Percentiles rank a stretch among this genome's conserved stretches.
These are phyloP conservation scores for Camellia japonica DNA, from an alignment of 148 eudicot genomes.

Conservation along the genomic window DNA sequence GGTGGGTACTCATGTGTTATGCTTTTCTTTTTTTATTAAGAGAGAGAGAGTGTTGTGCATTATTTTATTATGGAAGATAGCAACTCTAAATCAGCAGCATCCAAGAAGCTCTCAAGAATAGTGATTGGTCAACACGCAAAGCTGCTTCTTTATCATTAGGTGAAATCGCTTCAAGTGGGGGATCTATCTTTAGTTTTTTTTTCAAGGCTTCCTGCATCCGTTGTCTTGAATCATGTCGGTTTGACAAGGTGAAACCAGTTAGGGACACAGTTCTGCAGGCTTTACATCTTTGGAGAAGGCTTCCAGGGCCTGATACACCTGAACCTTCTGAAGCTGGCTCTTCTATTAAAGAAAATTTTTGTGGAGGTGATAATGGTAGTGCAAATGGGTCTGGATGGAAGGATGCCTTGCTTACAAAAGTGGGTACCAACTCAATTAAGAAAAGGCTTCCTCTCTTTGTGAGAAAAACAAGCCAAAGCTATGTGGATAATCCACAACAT, in stretches of 20 bases:
- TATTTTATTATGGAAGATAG: too few relatives aligned
- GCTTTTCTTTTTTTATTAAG: too few relatives aligned
- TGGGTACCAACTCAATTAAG: too few relatives aligned
- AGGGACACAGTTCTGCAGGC: constrained; percentile 73
- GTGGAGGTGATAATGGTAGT: too few relatives aligned
- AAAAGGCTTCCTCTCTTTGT: too few relatives aligned
- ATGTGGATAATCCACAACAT: too few relatives aligned
- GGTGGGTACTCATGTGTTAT: too few relatives aligned
- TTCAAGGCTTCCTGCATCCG: constrained; percentile 63
- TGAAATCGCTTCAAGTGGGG: constrained; percentile 70
- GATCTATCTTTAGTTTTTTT: constrained; percentile 50
- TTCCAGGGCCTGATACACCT: constrained; percentile 48
- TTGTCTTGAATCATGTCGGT: constrained; percentile 82
- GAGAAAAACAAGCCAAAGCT: too few relatives aligned
- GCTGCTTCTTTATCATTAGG: constrained; percentile 70
- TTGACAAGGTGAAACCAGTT: constrained; percentile 94
- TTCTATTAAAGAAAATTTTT: constrained; percentile 63
- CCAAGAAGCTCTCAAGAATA: constrained; percentile 69
- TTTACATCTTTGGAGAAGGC: constrained; percentile 66
- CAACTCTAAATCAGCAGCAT: constrained; percentile 70
- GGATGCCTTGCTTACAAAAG: too few relatives aligned
- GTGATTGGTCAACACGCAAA: constrained; percentile 88
- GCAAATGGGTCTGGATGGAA: too few relatives aligned
- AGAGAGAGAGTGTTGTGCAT: too few relatives aligned
- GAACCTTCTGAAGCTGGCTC: constrained; percentile 65